Evolutionary conservation across 2,329 filamentous ascomycete species (phyloP), one percentile per base, ranked within the genome.

Genomic region (Nigrospora osmanthi): DNA sequence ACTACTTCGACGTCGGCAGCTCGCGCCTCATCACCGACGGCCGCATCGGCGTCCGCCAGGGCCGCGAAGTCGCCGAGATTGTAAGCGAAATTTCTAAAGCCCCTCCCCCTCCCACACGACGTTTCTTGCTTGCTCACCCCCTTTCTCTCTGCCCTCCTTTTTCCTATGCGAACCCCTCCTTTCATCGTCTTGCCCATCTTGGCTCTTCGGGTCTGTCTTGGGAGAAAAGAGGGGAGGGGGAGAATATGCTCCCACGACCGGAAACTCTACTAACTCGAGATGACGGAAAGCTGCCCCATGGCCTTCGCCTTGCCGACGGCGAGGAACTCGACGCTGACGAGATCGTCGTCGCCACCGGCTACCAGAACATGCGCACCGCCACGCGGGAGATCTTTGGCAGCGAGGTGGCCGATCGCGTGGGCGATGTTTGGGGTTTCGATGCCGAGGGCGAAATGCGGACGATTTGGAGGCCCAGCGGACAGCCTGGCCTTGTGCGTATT

Each of bases 1-100:
- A 71, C 48, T 67, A 68, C 47, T 54, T 68, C 6, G 66, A 70
- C 38, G 50, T 67, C 4, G 66, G 65, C 7, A 60, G 57, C 9
- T 55, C 60, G 4, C 52, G 55, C 30, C 44, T 65, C 13, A 52
- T 69, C 6, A 53, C 49, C 2, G 55, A 64, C 12, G 60, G 61
- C 1, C 79, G 78, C 55, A 78, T 87, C 58, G 78, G 78, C 52
- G 65, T 86, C 23, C 78, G 78, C 57, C 74, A 78, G 35, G 78
- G 75, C 11, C 37, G 37, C 28, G 38, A 43, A 16, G 17, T 48
- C n/a, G 14, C 28, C 14, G 39, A 45, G 28, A 68, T 78, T 23
- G 19, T 23, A 23, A 23, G 19, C 19, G 4, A 23, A 23, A n/a
- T n/a, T n/a, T n/a, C n/a, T n/a, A n/a, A n/a, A n/a, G n/a, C n/a